phyloP scores from a whole-genome alignment of 1,139 yeast genomes.

The Saccharomyces hybrid region DNA sequence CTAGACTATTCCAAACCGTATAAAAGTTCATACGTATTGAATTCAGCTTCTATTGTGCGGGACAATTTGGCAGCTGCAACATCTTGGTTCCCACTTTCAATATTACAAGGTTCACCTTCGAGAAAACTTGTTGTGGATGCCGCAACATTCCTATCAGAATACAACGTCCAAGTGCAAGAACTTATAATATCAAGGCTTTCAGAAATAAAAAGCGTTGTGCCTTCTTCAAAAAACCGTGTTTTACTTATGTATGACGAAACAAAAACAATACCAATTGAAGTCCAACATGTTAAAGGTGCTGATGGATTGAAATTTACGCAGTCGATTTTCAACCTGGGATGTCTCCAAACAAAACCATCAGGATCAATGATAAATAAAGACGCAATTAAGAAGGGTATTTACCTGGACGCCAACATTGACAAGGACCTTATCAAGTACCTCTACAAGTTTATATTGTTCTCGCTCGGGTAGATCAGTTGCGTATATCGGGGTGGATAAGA shows the following conservation, averaged over 20 bases:
- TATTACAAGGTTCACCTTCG: conserved; percentile 2
- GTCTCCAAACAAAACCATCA: neutral
- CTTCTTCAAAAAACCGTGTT: neutral
- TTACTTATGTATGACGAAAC: neutral
- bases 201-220: neutral
- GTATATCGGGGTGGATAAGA: too few species aligned
- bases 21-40: conserved; percentile 21
- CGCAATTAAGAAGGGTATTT: neutral
- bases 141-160: neutral
- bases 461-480: too few species aligned
- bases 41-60: conserved; percentile 7
- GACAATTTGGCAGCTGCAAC: conserved; percentile 4
- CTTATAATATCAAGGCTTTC: neutral
- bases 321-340: neutral
- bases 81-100: conserved; percentile 14
- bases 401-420: neutral
- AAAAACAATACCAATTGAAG: neutral
- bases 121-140: neutral
- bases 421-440: neutral
- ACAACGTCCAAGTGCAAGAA: neutral
- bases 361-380: neutral
- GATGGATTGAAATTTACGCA: neutral
- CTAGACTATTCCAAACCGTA: neutral
- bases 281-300: neutral
- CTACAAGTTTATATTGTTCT: neutral